Percentiles rank a stretch among this genome's conserved stretches.
These are phyloP conservation scores for Metrosideros polymorpha DNA, from an alignment of 441 rosid species.

Conservation along the genomic window DNA sequence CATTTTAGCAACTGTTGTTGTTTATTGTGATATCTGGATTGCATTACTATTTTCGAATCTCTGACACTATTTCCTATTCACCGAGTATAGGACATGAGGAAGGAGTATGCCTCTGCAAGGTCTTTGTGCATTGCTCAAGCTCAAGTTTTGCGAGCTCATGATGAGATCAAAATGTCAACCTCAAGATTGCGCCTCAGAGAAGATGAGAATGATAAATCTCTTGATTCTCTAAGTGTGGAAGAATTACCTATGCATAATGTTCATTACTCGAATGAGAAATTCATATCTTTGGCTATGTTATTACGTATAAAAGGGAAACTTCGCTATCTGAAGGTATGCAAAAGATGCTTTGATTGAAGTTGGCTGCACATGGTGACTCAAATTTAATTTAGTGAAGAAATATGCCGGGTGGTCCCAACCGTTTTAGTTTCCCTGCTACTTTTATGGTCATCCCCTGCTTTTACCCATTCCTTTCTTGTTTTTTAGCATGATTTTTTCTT, in stretches of 20 bases:
- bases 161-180: constrained; percentile 93
- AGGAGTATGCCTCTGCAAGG: constrained; percentile 82
- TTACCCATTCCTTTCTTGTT: not conserved
- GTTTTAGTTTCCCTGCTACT: not conserved
- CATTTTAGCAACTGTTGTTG: not conserved
- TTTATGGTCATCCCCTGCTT: not conserved
- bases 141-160: constrained; percentile 74
- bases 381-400: not conserved
- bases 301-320: constrained; percentile 73
- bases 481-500: not conserved
- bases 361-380: not conserved
- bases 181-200: constrained; percentile 74
- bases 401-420: not conserved
- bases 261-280: constrained; percentile 68
- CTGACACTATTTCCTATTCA: not conserved
- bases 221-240: constrained; percentile 65
- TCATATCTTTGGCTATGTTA: constrained; percentile 52
- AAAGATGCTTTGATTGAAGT: not conserved
- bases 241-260: constrained; percentile 78
- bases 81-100: constrained; percentile 62
- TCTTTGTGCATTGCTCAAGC: constrained; percentile 82
- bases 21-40: not conserved
- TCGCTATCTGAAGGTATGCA: constrained; percentile 78
- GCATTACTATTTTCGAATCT: not conserved
- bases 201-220: constrained; percentile 60